Evolutionary conservation across 441 rosid genomes (phyloP).

Genomic region (Brassica balearica): DNA sequence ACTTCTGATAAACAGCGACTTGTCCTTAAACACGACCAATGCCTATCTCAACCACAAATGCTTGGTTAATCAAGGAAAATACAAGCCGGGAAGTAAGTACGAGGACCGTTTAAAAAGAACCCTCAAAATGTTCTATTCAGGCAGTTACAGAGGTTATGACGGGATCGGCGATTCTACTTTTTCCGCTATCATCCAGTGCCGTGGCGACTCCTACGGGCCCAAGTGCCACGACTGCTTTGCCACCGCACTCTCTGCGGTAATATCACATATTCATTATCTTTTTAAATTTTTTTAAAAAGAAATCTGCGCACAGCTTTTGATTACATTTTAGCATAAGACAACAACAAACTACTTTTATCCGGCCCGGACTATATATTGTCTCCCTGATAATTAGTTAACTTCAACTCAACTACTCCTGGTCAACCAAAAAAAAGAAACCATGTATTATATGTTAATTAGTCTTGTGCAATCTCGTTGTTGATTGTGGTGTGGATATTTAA

Average conservation of each 20-base stretch:
- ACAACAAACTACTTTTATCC: neutral
- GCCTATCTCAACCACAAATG: slow-evolving; percentile 53
- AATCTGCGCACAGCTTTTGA: neutral
- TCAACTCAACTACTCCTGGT: too few species aligned
- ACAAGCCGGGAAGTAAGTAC: slow-evolving; percentile 48
- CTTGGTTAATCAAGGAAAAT: slow-evolving; percentile 48
- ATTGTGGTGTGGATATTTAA: neutral
- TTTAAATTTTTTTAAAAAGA: neutral
- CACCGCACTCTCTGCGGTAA: neutral
- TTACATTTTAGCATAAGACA: neutral
- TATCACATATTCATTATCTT: neutral
- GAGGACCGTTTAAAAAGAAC: slow-evolving; percentile 44
- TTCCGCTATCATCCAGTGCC: neutral
- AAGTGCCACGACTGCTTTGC: neutral
- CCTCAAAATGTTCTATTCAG: neutral
- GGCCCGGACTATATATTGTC: too few species aligned
- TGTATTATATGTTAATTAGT: neutral
- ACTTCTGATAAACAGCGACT: neutral
- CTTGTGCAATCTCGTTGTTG: neutral
- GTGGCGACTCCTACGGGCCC: neutral
- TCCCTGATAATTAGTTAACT: too few species aligned
- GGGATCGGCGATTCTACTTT: neutral
- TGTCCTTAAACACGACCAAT: slow-evolving; percentile 21
- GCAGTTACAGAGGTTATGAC: neutral
- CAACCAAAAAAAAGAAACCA: too few species aligned